Percentiles rank a stretch among this genome's conserved stretches.
Evolutionary conservation across 495 filamentous ascomycete genomes (phyloP).

Genomic region (Lichina pygmaea): DNA sequence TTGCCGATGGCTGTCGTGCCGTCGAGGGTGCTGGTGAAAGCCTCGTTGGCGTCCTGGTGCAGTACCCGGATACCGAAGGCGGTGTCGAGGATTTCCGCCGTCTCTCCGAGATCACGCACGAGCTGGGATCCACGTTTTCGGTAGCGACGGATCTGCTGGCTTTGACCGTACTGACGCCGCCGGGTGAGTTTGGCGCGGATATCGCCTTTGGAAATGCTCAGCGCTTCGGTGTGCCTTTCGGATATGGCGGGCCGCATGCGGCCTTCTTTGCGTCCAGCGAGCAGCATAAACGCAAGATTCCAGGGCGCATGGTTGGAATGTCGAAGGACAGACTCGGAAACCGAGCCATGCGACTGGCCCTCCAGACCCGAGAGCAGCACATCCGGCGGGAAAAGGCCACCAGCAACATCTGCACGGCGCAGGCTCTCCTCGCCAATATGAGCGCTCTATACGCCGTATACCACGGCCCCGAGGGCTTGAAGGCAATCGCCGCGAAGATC

Average conservation of each 20-base stretch:
- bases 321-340: conserved; percentile 78
- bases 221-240: conserved; percentile 78
- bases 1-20: conserved; percentile 29
- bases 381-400: conserved; percentile 95
- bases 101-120: conserved; percentile 54
- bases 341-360: conserved; percentile 58
- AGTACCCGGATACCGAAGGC: conserved; percentile 85
- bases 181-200: conserved; percentile 89
- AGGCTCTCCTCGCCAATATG: conserved; percentile 91
- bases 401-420: conserved; percentile 95
- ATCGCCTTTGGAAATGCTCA: conserved; percentile 95
- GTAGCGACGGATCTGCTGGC: conserved; percentile 84
- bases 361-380: conserved; percentile 93
- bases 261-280: conserved; percentile 90
- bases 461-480: conserved; percentile 70
- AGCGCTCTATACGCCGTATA: conserved; percentile 95
- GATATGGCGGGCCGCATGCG: conserved; percentile 85
- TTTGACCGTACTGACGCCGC: conserved; percentile 68
- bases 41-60: conserved; percentile 72
- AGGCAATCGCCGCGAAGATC: conserved; percentile 56
- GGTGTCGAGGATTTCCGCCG: conserved; percentile 46
- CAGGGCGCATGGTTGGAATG: conserved; percentile 73
- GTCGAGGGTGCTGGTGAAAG: conserved; percentile 56
- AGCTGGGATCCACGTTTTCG: conserved; percentile 55
- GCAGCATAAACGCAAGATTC: conserved; percentile 89